Base-by-base conservation (phyloP, 192 early-diverging fungal species). In the Mortierella alpina region DNA sequence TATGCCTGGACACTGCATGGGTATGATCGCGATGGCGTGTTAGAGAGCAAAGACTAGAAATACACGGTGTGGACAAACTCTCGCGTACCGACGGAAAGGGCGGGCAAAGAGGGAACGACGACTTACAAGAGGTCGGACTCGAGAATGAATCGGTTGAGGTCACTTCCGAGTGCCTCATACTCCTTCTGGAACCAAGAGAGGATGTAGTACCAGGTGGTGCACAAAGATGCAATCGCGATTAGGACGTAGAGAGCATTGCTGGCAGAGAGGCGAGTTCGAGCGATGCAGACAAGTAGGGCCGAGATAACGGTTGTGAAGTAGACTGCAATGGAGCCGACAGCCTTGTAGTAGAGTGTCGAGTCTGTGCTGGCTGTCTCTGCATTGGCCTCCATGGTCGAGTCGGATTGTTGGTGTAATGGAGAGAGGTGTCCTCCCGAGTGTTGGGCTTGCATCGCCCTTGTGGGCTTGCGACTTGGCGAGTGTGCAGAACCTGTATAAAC, bases 101-200 rank as follows among this genome's bases (percentile, higher is more conserved):
- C n/a, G 6, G 13, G 9, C 11, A 50, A 62, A 46, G 7, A 64
- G 14, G 49, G 20, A 13, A 5, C 4, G 15, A 63, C 9, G 45
- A 61, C 77, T 72, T 80, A 80, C 77, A 80, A 80, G 8, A 80
- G 54, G 50, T 80, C 77, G 17, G 77, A 80, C 66, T 80, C 77
- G 15, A 80, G 53, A 42, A 80, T 72, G 23, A 80, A 80, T 1
- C 77, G 62, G 41, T 80, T 61, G 40, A 80, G 48, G 13, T 80
- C 49, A 10, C 70, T 72, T 7, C 77, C 77, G 11, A 72, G 61
- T 0, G 49, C 14, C 6, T 63, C 50, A 48, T 80, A 80, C 18
- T 80, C 77, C 42, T 68, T 68, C 39, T 80, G n/a, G 60, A 80
- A 80, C 52, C 51, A 80, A 4, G 70, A 72, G 5, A 80, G 14